Evolutionary conservation across 768 basidiomycete genomes (phyloP), one percentile per base, ranked within the genome.

Genomic region (Russula abietina): DNA sequence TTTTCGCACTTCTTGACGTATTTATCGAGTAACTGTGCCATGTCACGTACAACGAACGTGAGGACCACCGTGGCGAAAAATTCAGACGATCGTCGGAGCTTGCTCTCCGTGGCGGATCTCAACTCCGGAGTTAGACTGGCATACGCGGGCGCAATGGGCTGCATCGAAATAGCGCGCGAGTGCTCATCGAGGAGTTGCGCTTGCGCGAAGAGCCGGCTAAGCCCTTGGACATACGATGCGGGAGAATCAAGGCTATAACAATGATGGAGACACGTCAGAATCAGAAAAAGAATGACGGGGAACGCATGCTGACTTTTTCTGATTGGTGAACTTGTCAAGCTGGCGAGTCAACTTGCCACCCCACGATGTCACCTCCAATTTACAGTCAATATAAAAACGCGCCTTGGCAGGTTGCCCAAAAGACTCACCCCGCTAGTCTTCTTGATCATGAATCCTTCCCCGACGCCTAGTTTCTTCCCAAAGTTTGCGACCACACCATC

Each of bases 1-100:
- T 91, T 92, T 76, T 92, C 92, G 75, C 90, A 91, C 73, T 91
- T 90, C 81, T 93, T 93, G 66, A 87, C 89, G 73, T 93, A 94
- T 76, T 95, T 94, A 79, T 95, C 93, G 65, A 95, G 79, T 55
- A 95, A 75, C 69, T 88, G 85, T 46, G 90, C 89, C 66, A 93
- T 79, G 73, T 94, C 92, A 57, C 86, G 85, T 69, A 96, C 85
- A 69, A 96, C 91, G 72, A 96, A 94, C 19, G 89, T 89, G 54
- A 93, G 79, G 59, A 96, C 84, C 64, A 94, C 91, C 57, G 81
- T 89, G 28, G 89, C 89, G 69, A 95, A 96, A 73, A 96, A 96
- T 70, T 95, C 91, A n/a, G 91, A 92, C 38, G 85, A 81, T 65
- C 88, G 87, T 71, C 83, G 86, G 61, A 96, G 81, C 72, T 85